Evolutionary conservation across 768 basidiomycete genomes (phyloP).

Genomic region (Podaxis sp.): DNA sequence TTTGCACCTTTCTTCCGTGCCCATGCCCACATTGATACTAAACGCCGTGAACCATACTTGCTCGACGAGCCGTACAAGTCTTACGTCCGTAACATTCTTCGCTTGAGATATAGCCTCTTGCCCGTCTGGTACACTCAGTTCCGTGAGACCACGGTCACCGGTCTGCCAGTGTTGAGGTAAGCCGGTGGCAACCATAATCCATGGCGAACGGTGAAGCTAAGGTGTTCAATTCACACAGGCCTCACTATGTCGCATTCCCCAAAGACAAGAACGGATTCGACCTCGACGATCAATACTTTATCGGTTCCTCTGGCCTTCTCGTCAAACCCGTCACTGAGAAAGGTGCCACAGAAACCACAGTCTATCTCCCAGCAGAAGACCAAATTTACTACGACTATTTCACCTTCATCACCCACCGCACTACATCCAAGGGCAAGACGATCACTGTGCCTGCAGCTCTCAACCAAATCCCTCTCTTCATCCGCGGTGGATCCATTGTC

Average conservation of each 20-base stretch:
- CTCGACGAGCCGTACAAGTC: slow-evolving; percentile 87
- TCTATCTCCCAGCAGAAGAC: slow-evolving; percentile 82
- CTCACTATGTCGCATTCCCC: slow-evolving; percentile 96
- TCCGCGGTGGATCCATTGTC: slow-evolving; percentile 90
- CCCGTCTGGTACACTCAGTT: slow-evolving; percentile 99
- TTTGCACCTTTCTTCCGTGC: slow-evolving; percentile 99
- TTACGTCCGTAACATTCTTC: slow-evolving; percentile 75
- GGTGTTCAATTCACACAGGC: slow-evolving; percentile 45
- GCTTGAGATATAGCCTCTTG: slow-evolving; percentile 82
- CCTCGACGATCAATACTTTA: slow-evolving; percentile 92
- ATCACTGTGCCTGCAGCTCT: slow-evolving; percentile 82
- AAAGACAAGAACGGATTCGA: slow-evolving; percentile 82
- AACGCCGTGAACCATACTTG: slow-evolving; percentile 94
- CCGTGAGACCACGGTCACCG: slow-evolving; percentile 79
- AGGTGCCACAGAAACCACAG: slow-evolving; percentile 62
- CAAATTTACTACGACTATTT: slow-evolving; percentile 97
- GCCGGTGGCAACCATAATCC: slow-evolving; percentile 15
- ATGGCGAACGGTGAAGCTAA: background rate
- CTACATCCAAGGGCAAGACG: slow-evolving; percentile 59
- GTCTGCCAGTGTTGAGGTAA: slow-evolving; percentile 81
- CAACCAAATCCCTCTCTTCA: slow-evolving; percentile 77
- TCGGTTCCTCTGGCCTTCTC: slow-evolving; percentile 85
- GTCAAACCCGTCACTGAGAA: slow-evolving; percentile 87
- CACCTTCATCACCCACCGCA: slow-evolving; percentile 64
- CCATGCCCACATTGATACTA: slow-evolving; percentile 97